Conservation (phyloP, 192 early-diverging fungal species). For the Kickxella alabastrina region DNA sequence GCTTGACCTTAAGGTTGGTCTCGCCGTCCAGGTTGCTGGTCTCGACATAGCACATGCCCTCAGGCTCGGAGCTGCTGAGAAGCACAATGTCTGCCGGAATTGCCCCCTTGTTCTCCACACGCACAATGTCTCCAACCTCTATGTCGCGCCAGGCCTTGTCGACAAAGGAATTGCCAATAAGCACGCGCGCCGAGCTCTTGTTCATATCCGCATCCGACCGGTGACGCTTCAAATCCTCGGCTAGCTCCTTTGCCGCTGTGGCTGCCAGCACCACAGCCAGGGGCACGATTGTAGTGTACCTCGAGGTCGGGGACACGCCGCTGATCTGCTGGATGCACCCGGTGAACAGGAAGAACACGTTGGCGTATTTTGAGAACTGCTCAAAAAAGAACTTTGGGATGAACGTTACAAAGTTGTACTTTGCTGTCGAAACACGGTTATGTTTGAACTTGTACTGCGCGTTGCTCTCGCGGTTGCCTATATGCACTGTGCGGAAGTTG, state of each 20-base stretch:
- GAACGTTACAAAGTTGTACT: constrained; percentile 93
- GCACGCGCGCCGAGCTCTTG: constrained; percentile 58
- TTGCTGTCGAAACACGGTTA: constrained; percentile 92
- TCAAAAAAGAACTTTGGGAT: constrained; percentile 93
- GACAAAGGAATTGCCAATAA: constrained; percentile 65
- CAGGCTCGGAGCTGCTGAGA: constrained; percentile 88
- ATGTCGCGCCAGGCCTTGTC: constrained; percentile 68
- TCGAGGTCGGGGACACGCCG: constrained; percentile 88
- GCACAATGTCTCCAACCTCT: constrained; percentile 88
- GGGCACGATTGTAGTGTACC: constrained; percentile 80
- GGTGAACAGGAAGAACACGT: constrained; percentile 98
- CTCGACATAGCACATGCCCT: constrained; percentile 96
- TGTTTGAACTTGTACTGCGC: constrained; percentile 76
- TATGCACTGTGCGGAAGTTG: constrained; percentile 74
- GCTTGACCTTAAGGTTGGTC: constrained; percentile 97
- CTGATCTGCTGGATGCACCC: constrained; percentile 96
- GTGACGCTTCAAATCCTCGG: constrained; percentile 87
- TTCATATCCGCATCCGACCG: constrained; percentile 72
- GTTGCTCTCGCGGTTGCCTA: constrained; percentile 83
- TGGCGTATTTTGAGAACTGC: constrained; percentile 98
- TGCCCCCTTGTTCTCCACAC: constrained; percentile 80
- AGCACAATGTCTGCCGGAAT: constrained; percentile 92
- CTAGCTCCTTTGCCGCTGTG: constrained; percentile 89
- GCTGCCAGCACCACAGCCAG: constrained; percentile 80
- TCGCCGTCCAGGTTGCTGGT: constrained; percentile 98